A percentile compares a stretch with the other conserved stretches of the same genome.
These are phyloP conservation scores for carrot (Daucus carota) DNA, from an alignment of 129 eudicot species.

Conservation along the genomic window DNA sequence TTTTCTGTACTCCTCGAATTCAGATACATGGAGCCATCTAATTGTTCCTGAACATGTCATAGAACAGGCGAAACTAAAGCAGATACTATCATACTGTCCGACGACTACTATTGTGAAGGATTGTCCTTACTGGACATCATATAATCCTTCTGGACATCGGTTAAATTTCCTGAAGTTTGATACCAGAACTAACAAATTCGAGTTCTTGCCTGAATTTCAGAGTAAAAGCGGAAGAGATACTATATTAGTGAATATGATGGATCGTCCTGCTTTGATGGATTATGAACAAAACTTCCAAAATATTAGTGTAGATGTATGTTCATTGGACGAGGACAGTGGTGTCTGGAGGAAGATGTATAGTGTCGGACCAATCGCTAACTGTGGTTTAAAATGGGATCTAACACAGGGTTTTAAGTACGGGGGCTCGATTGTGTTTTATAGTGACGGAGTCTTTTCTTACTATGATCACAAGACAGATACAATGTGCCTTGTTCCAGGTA, in stretches of 20 bases:
- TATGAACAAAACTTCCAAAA: neutral
- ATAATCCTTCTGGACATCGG: neutral
- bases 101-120: neutral
- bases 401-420: neutral
- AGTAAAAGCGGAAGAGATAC: neutral
- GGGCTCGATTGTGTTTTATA: neutral
- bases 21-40: neutral
- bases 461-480: neutral
- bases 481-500: neutral
- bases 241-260: neutral
- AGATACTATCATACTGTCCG: neutral
- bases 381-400: neutral
- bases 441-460: neutral
- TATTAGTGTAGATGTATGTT: neutral
- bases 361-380: neutral
- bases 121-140: neutral
- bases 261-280: neutral
- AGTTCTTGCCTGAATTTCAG: neutral
- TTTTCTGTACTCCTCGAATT: neutral
- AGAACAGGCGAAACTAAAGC: neutral
- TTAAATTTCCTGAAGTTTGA: neutral
- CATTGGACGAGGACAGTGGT: neutral
- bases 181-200: neutral
- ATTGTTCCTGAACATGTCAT: neutral
- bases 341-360: neutral